Percentiles rank a stretch among this genome's conserved stretches.
phyloP scores from a whole-genome alignment of 768 basidiomycete species.

The Suillus brevipes region DNA sequence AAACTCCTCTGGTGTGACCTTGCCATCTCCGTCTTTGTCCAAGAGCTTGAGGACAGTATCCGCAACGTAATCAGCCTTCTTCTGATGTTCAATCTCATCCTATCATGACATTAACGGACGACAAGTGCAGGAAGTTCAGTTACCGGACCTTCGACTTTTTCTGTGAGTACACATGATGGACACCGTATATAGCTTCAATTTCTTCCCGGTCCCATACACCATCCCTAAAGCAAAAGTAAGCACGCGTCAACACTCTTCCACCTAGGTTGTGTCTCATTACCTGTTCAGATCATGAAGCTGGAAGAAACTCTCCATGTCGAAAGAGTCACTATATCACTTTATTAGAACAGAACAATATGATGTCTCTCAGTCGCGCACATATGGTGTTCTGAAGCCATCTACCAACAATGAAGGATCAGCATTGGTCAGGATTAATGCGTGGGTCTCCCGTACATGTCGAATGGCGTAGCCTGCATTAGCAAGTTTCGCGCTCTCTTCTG shows the following conservation, averaged over 20 bases:
- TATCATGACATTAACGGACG: conserved; percentile 23
- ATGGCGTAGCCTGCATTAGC: conserved; percentile 64
- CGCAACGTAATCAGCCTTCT: conserved; percentile 80
- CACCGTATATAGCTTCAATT: conserved; percentile 94
- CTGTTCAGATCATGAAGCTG: conserved; percentile 90
- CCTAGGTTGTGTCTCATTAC: conserved; percentile 36
- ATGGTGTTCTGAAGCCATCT: conserved; percentile 92
- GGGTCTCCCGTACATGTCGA: conserved; percentile 72
- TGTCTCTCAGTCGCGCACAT: conserved; percentile 47
- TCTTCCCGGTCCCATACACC: conserved; percentile 83
- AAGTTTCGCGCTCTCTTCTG: conserved; percentile 60
- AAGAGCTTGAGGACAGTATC: conserved; percentile 64
- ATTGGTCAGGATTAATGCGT: conserved; percentile 8
- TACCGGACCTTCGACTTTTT: conserved; percentile 66
- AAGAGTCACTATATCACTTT: conserved; percentile 62
- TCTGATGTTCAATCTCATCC: conserved; percentile 77
- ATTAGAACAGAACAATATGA: not conserved
- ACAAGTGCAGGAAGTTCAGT: not conserved
- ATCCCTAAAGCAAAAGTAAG: conserved; percentile 47
- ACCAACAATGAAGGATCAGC: conserved; percentile 20
- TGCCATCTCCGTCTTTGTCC: conserved; percentile 76
- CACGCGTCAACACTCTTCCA: not conserved
- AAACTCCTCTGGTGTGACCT: conserved; percentile 69
- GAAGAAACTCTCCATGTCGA: conserved; percentile 89
- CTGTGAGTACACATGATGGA: conserved; percentile 88